Conservation (phyloP, 345 rosid genomes). For the Turritis glabra region DNA sequence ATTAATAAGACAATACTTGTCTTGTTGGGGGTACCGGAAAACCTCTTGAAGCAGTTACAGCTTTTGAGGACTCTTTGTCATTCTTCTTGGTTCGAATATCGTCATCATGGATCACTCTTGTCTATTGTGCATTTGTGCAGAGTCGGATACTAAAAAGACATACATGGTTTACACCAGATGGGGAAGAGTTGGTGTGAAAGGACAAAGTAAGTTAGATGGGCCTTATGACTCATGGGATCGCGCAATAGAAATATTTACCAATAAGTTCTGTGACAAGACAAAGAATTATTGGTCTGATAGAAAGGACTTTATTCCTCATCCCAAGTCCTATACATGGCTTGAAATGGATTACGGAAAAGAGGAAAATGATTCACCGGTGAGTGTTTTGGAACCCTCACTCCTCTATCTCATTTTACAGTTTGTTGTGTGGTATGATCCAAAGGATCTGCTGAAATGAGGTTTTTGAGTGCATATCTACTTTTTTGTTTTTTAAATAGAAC, state of each 20-base stretch:
- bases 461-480: not conserved
- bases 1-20: not conserved
- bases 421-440: slow-evolving; percentile 1
- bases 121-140: slow-evolving; percentile 45
- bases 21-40: not conserved
- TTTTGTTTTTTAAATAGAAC: not conserved
- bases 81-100: not conserved
- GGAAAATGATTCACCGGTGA: slow-evolving; percentile 54
- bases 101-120: not conserved
- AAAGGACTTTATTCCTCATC: slow-evolving; percentile 52
- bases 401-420: not conserved
- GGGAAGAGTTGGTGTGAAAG: slow-evolving; percentile 93
- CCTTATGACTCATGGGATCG: slow-evolving; percentile 55
- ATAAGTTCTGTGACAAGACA: slow-evolving; percentile 73
- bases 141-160: slow-evolving; percentile 64
- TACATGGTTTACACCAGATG: slow-evolving; percentile 75
- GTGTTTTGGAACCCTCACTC: slow-evolving; percentile 32
- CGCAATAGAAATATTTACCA: slow-evolving; percentile 59
- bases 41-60: not conserved
- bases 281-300: slow-evolving; percentile 63
- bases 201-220: slow-evolving; percentile 73
- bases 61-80: slow-evolving; percentile 4
- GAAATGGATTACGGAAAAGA: slow-evolving; percentile 78
- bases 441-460: slow-evolving; percentile 1
- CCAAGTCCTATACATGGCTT: slow-evolving; percentile 67